Evolutionary conservation across 2,329 filamentous ascomycete species (phyloP), one percentile per base, ranked within the genome.

Genomic region (Pyrenophora teres): DNA sequence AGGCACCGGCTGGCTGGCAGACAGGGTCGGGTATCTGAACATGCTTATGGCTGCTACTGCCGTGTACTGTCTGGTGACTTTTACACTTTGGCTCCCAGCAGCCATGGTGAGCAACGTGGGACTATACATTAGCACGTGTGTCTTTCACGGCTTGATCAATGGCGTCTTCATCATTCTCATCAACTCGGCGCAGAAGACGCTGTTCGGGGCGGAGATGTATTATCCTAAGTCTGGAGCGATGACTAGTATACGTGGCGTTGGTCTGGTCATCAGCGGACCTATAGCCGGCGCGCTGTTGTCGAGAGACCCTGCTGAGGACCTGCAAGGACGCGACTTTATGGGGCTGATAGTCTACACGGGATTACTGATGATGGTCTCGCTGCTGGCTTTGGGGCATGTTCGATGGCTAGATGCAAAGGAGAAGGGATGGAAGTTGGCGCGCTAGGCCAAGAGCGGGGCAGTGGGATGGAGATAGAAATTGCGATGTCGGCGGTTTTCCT

Each of bases 1-100:
- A 3, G 39, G 75, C 6, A 73, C 74, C 1, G 79, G 80, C 4
- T 77, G 74, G 43, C 72, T 75, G 0, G 78, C 78, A 19, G 80
- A 82, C 60, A 72, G 71, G 3, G 63, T 77, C 3, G 79, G 79
- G 0, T 72, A 79, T 19, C 77, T 79, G 52, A 81, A 82, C 56
- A 76, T 76, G 25, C 68, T 82, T 3, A 65, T 79, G 3, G 15
- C 78, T 15, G 77, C 74, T 6, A 62, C 52, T 12, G 32, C 33
- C 2, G 39, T 52, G 9, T 65, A 56, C 30, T 57, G 50, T 4
- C 15, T 64, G 2, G 51, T 52, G n/a, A 57, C 56, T 13, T 63
- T 57, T 54, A 41, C 40, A 1, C 38, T 67, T 9, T 68, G 64
- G 62, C 52, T 65, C 12, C 40, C 57, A 3, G 50, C 61, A 6